Evolutionary conservation across 164 flowering plant genomes (phyloP).

Genomic region (Protea cynaroides): DNA sequence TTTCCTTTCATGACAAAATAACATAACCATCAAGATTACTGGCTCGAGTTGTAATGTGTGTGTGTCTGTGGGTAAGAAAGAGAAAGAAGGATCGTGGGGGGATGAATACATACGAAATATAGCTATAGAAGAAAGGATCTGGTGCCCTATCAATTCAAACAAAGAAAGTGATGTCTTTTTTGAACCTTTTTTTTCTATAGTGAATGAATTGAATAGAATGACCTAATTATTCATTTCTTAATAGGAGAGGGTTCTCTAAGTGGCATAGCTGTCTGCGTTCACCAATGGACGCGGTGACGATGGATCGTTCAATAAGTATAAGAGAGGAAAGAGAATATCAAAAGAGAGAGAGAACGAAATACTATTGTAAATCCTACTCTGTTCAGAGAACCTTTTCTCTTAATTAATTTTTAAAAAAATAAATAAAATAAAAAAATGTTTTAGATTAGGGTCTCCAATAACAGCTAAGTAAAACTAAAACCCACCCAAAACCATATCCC

Average conservation of each 20-base stretch:
- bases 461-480: background rate
- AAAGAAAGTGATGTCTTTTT: constrained; percentile 5
- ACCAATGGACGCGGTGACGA: no score
- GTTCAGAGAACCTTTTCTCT: no score
- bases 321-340: no score
- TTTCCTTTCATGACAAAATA: background rate
- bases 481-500: constrained; percentile 4
- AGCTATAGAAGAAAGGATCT: background rate
- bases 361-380: no score
- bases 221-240: background rate
- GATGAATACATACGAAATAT: background rate
- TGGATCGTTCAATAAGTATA: no score
- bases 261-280: no score
- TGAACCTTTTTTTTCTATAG: background rate
- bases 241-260: no score
- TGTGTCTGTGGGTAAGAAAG: background rate
- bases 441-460: background rate
- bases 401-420: no score
- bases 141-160: constrained; percentile 4
- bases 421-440: background rate
- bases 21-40: background rate
- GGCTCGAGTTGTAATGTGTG: background rate
- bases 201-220: constrained; percentile 2
- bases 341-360: no score
- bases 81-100: no score